Evolutionary conservation across 192 early-diverging fungal species (phyloP), one percentile per base, ranked within the genome.

Genomic region (Entomortierella lignicola): DNA sequence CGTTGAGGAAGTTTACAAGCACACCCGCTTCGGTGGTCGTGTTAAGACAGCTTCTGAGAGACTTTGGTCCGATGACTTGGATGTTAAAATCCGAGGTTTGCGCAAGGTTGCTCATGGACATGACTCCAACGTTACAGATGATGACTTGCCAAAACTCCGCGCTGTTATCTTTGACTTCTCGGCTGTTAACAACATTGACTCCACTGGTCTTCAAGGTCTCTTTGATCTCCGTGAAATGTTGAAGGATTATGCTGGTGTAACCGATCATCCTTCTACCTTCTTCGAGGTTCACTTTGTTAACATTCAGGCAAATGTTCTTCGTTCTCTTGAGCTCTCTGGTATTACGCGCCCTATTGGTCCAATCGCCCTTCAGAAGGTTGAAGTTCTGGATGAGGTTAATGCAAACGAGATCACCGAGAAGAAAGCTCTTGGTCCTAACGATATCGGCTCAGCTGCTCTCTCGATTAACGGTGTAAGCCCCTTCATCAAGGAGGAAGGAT

Each of bases 141-240:
- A 87, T 10, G 85, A 86, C 50, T 26, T 55, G 13, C 89, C 90
- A 13, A 63, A 80, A 5, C 82, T 96, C 23, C 83, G 87, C 25
- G 90, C 94, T 1, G 72, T 96, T 25, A 83, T 98, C 32, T 86
- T 98, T 58, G 96, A 98, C 70, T 90, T 98, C 55, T 84, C 89
- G 0, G 89, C 87, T 25, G 94, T 96, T 23, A 91, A 92, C 41
- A 69, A 87, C 37, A 85, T 96, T 47, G 96, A 98, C 66, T 88
- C 89, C 21, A 93, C 95, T 1, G 95, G 93, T 20, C 65, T 94
- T 41, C 92, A 94, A 70, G 85, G 85, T 37, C 85, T 98, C 6
- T 73, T 92, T 10, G 93, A 95, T 41, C 77, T 77, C 42, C 67
- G 72, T 50, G 74, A 81, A 25, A 21, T 66, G 27, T 58, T 84